Base-by-base conservation (phyloP, 352 stramenopile species). In the Aphanomyces astaci region DNA sequence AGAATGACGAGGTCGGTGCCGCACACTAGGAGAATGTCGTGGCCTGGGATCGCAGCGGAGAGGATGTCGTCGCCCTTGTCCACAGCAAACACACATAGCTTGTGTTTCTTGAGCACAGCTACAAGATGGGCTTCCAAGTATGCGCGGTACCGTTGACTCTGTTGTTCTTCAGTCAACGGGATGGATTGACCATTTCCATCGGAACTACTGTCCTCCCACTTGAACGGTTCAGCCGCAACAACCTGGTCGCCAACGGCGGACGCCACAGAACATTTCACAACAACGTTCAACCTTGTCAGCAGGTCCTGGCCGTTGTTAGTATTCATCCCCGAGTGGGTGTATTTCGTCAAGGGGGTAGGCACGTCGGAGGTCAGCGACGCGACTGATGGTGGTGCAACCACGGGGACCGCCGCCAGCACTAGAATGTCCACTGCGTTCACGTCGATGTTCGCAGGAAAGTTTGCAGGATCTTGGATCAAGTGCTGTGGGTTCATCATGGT, bases 1-100 rank as follows among this genome's bases (percentile, higher is more conserved):
- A 82, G 63, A 49, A 85, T 45, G 66, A 85, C 64, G 3, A 85
- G 24, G 72, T 85, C 73, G 1, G 76, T 76, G 9, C 71, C 71
- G 55, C n/a, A n/a, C n/a, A n/a, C 74, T 76, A 75, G 31, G 7
- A 60, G 49, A 71, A 79, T 76, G 3, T 74, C 31, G 51, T 30
- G 57, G 70, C 60, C 75, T 72, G 71, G 67, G 11, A 81, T 33
- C 51, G 11, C 13, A 73, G 72, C 72, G 33, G 1, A 68, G 30
- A 84, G 73, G 19, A 84, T 71, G 7, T 78, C 31, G 40, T 63
- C 36, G 17, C n/a, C 63, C 27, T 70, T 73, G 63, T 78, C 73
- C 63, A 80, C 70, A 28, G 48, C 64, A 32, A 73, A 2, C 67
- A 84, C 73, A 59, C 72, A 84, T 64, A 80, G 75, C 59, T 70